Evolutionary conservation across 2,329 filamentous ascomycete species (phyloP), one percentile per base, ranked within the genome.

Genomic region (Pyrenochaeta sp.): DNA sequence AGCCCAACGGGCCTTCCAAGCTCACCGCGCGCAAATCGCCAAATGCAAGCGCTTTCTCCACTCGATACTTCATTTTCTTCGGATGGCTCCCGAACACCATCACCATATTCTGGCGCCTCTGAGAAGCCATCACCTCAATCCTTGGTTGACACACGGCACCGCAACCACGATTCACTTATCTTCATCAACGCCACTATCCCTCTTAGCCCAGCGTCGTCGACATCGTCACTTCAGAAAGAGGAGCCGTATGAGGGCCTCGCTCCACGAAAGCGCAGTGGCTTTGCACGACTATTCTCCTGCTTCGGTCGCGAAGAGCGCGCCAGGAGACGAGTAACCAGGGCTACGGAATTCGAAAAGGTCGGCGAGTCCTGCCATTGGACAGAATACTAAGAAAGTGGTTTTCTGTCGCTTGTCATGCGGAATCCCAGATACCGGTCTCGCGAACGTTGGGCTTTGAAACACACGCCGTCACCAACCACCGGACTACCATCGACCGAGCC

Each of bases 111-210:
- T 0, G 56, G 48, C 37, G 27, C 33, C 14, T 61, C 54, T 12
- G 59, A 64, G 31, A 67, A 64, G 49, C 40, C 42, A 7, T 48
- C 58, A 30, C 49, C 54, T 36, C 56, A 61, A 33, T 45, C 37
- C 12, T 55, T 60, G 46, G 41, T 61, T 39, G 55, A 64, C 36
- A 56, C 47, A 18, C 57, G 64, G 6, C 40, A 48, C 12, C 64
- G 62, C 41, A 58, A 58, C 33, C 56, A 37, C 45, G 60, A 66
- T 43, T 68, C 67, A 0, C 49, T 69, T 18, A 73, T 75, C 51
- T 75, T 75, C 63, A 63, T 60, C 51, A 69, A 73, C 36, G 72
- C 72, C 1, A 73, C 67, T 1, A 72, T 75, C 39, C 72, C 72
- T 1, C 64, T 74, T 14, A 72, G 68, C 54, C 72, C 72, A 0